Conservation (phyloP, 1,284 basidiomycete genomes). For the Tranzscheliella williamsii region DNA sequence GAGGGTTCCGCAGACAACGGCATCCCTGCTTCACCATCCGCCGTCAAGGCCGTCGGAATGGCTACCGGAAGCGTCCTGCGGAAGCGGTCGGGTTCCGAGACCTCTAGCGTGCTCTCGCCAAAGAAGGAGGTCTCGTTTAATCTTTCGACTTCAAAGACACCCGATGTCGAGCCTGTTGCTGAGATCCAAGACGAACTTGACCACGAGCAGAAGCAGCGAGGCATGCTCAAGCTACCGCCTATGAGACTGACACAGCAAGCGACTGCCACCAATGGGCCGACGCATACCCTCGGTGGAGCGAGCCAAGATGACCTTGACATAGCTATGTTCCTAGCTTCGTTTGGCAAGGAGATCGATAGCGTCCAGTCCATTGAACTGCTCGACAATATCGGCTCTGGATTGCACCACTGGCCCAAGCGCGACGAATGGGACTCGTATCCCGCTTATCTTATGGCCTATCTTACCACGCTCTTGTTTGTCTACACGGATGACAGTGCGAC, state of each 20-base stretch:
- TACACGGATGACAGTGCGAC: conserved; percentile 21
- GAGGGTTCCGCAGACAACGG: conserved; percentile 22
- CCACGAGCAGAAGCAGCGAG: conserved; percentile 31
- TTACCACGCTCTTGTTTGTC: conserved; percentile 11
- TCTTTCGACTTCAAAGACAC: conserved; percentile 3
- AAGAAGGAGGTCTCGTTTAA: conserved; percentile 36
- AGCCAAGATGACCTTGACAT: conserved; percentile 36
- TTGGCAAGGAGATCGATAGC: conserved; percentile 26
- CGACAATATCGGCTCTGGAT: conserved; percentile 9
- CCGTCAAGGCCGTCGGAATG: no score
- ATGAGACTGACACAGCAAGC: conserved; percentile 10
- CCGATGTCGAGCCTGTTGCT: conserved; percentile 3
- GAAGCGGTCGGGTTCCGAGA: conserved; percentile 12
- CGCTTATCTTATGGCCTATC: conserved; percentile 23
- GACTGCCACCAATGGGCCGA: background rate
- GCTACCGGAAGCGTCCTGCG: conserved; percentile 30
- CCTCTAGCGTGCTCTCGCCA: conserved; percentile 2
- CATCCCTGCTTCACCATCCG: background rate
- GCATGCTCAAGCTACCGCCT: conserved; percentile 16
- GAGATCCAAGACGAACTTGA: conserved; percentile 18
- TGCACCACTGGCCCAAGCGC: conserved; percentile 18
- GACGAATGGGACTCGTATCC: conserved; percentile 31
- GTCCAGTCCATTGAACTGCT: conserved; percentile 32
- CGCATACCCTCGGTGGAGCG: background rate
- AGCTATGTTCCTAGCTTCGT: conserved; percentile 23